Conservation (phyloP, 345 rosid genomes). For the Ailanthus altissimus region DNA sequence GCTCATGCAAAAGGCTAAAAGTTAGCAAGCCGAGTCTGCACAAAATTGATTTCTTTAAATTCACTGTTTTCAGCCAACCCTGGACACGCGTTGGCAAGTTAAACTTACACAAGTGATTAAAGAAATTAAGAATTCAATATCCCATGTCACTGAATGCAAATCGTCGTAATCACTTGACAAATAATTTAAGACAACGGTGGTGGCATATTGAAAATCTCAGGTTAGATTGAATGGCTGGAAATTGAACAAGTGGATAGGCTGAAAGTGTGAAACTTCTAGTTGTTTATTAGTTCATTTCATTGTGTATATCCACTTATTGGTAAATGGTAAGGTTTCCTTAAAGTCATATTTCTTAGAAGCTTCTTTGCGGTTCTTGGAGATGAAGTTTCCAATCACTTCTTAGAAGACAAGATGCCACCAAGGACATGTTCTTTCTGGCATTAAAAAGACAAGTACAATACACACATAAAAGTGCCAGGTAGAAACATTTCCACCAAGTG, state of each 20-base stretch:
- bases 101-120: neutral
- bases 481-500: neutral
- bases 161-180: neutral
- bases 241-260: slow-evolving; percentile 7
- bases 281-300: neutral
- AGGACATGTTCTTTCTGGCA: neutral
- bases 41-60: slow-evolving; percentile 8
- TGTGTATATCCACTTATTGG: neutral
- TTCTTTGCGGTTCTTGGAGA: slow-evolving; percentile 1
- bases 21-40: neutral
- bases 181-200: neutral
- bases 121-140: neutral
- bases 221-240: slow-evolving; percentile 6
- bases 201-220: neutral
- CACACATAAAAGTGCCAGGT: neutral
- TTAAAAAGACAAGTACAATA: neutral
- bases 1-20: slow-evolving; percentile 14
- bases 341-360: neutral
- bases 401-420: neutral
- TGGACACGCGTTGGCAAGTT: slow-evolving; percentile 5
- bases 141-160: neutral
- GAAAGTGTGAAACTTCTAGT: slow-evolving; percentile 1
- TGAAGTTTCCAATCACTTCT: neutral
- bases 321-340: neutral
- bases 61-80: neutral